Base-by-base conservation (phyloP, 2,329 filamentous ascomycete genomes). In the Teratosphaeria destructans region DNA sequence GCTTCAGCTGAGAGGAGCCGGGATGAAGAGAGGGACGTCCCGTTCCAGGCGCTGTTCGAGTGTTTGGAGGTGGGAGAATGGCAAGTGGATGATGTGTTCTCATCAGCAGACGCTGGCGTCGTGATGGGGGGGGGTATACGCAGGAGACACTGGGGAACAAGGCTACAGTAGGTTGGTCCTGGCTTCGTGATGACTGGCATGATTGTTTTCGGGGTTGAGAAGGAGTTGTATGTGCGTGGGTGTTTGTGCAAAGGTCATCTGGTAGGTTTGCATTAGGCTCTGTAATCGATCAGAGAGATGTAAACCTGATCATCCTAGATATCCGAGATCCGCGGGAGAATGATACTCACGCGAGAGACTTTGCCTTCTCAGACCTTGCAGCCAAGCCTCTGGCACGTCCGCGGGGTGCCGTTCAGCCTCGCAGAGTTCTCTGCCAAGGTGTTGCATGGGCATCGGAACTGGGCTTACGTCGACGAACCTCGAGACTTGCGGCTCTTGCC, bases 41-140 rank as follows among this genome's bases (percentile, higher is more conserved):
- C 63, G 16, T 70, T 69, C 37, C 67, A 70, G 62, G 68, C 68
- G 43, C 60, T 70, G 68, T 54, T 68, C 61, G 27, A 68, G 64
- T 53, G 67, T 67, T 3, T 70, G 68, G 68, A 61, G 68, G 32
- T 61, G 60, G 55, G 67, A 68, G 52, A 62, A 57, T 16, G 65
- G 62, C 6, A 64, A 61, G 54, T 70, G 60, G 60, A 64, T 62
- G 61, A 66, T 70, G 66, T 66, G 63, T 43, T 65, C 69, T 32
- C 68, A 70, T 58, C 67, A 70, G 59, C 68, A 70, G 61, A 69
- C 68, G 5, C 62, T 69, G 64, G 61, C 61, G 37, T 43, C 37
- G 37, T 43, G 37, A 43, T 43, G 37, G 10, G 16, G 19, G 19
- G 19, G 4, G 47, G 29, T 16, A 61, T 35, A 62, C 16, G 10